Conservation (phyloP, 495 filamentous ascomycete species). For the Penicillium lividum region DNA sequence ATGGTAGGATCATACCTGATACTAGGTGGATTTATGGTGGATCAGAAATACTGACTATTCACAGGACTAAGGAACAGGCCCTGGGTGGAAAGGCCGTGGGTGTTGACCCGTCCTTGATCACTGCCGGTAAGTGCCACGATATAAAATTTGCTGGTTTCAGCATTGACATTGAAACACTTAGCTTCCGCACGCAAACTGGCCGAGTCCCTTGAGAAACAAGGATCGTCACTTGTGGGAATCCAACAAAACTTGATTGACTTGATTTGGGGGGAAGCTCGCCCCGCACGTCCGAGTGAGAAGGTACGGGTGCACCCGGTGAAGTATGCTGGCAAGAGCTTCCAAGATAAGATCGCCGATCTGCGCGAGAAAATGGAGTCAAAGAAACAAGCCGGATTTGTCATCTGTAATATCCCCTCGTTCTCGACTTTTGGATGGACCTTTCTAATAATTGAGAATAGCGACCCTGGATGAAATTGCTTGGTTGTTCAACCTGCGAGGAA, state of each 20-base stretch:
- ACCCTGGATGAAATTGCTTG: slow-evolving; percentile 98
- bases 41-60: slow-evolving; percentile 24
- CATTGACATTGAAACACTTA: slow-evolving; percentile 27
- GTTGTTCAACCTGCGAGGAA: slow-evolving; percentile 95
- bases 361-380: slow-evolving; percentile 91
- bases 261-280: slow-evolving; percentile 78
- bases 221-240: slow-evolving; percentile 69
- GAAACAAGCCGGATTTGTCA: slow-evolving; percentile 82
- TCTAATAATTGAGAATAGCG: slow-evolving; percentile 40
- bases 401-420: slow-evolving; percentile 55
- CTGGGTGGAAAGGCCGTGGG: slow-evolving; percentile 84
- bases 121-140: slow-evolving; percentile 55
- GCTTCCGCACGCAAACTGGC: slow-evolving; percentile 81
- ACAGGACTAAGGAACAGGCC: slow-evolving; percentile 75
- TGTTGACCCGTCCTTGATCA: slow-evolving; percentile 88
- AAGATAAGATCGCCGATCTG: slow-evolving; percentile 82
- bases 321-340: slow-evolving; percentile 79
- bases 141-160: neutral
- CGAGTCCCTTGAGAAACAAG: slow-evolving; percentile 84
- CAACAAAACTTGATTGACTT: slow-evolving; percentile 82
- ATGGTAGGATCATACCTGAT: slow-evolving; percentile 58
- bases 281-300: slow-evolving; percentile 72
- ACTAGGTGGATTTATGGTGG: neutral
- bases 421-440: neutral
- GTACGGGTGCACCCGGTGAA: slow-evolving; percentile 68